These are phyloP conservation scores for Plasmopara viticola DNA, from an alignment of 352 stramenopile species.

Conservation along the genomic window DNA sequence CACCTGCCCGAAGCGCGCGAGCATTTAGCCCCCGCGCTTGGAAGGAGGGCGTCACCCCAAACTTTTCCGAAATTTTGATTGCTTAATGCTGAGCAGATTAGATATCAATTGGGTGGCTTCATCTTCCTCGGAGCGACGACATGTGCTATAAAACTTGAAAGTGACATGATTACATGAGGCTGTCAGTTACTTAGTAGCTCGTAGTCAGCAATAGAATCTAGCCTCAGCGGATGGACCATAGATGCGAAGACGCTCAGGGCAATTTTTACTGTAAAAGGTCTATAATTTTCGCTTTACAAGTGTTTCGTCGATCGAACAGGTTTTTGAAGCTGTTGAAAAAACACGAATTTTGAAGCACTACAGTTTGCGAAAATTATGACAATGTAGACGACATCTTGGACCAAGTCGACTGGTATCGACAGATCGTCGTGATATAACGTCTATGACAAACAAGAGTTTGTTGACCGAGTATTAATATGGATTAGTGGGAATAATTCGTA, in stretches of 20 bases:
- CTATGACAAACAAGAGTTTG: conserved; percentile 20
- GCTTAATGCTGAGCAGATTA: conserved; percentile 8
- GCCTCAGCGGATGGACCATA: conserved; percentile 22
- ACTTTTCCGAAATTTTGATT: no score
- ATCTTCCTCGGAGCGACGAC: conserved; percentile 27
- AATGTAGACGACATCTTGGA: conserved; percentile 22
- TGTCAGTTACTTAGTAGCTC: conserved; percentile 28
- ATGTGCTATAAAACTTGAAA: conserved; percentile 33
- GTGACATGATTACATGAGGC: conserved; percentile 31
- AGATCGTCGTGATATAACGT: conserved; percentile 18
- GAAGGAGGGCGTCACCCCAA: no score
- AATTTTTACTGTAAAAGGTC: conserved; percentile 31
- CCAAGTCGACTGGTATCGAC: conserved; percentile 34
- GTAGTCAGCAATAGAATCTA: conserved; percentile 32
- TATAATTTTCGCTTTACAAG: conserved; percentile 40
- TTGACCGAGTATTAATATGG: conserved; percentile 28
- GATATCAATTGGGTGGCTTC: conserved; percentile 22
- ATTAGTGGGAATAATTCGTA: conserved; percentile 25
- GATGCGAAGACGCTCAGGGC: conserved; percentile 21
- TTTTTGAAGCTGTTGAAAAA: conserved; percentile 30
- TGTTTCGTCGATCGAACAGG: conserved; percentile 35
- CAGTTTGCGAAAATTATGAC: conserved; percentile 46
- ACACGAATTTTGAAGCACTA: conserved; percentile 10
- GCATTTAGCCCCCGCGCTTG: no score
- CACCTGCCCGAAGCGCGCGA: no score